A percentile compares a stretch with the other conserved stretches of the same genome.
These are phyloP conservation scores for Penicillium sp. DNA, from an alignment of 2,329 filamentous ascomycete genomes.

Conservation along the genomic window DNA sequence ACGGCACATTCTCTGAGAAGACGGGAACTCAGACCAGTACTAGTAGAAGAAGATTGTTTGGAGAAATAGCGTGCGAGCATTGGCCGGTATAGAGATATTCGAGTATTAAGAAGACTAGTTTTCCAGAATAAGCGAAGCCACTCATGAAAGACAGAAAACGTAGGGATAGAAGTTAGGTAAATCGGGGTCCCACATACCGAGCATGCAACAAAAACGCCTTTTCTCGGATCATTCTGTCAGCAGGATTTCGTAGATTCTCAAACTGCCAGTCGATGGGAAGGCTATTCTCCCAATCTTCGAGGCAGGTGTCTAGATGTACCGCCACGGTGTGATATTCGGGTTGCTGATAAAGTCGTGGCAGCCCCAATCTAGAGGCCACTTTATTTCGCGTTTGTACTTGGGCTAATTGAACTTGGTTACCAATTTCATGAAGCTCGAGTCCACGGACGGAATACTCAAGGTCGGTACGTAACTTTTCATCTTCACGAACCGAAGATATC, in stretches of 20 bases:
- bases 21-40: neutral
- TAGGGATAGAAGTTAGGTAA: neutral
- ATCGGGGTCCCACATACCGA: neutral
- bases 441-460: neutral
- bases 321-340: neutral
- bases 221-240: neutral
- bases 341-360: neutral
- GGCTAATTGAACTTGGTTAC: neutral
- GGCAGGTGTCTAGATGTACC: neutral
- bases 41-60: neutral
- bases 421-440: neutral
- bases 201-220: neutral
- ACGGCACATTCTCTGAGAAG: neutral
- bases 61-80: neutral
- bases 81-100: neutral
- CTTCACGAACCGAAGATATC: neutral
- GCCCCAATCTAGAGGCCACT: neutral
- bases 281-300: neutral
- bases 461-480: neutral
- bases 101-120: neutral
- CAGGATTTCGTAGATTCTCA: neutral
- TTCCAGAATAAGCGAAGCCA: neutral
- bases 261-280: neutral
- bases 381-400: neutral
- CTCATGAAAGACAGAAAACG: neutral